Base-by-base conservation (phyloP, 176 grass and related monocot species). In the Ensete glaucum region DNA sequence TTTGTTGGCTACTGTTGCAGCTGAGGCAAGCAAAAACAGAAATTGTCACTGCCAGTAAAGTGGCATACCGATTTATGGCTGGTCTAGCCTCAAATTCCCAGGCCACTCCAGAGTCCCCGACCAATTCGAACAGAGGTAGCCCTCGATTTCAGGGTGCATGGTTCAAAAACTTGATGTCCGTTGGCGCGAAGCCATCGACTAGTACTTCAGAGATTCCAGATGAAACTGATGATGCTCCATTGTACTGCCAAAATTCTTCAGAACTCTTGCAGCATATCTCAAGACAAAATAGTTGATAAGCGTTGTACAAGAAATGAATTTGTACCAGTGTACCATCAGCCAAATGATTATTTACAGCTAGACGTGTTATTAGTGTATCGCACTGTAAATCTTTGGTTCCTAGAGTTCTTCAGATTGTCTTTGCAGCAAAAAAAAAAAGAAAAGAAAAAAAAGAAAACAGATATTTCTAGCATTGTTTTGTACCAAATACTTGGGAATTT, bases 1-100 rank as follows among this genome's bases (percentile, higher is more conserved):
- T 43, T 6, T 43, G 34, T 43, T 43, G 9, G 11, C 23, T 26
- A 74, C 8, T 78, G 79, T 81, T 83, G 71, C 88, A 99, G 96
- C 90, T 99, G 66, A 85, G 91, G 81, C 91, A 94, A 83, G 96
- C 91, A 73, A 99, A 99, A 84, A 84, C 90, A 72, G 96, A 95
- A 80, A 91, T 99, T 10, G 91, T 89, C 53, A 99, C 88, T 54
- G 96, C 88, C 12, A 99, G 91, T 81, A 91, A 82, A 89, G 96
- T 95, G 53, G 86, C 86, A 27, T 99, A 99, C 67, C 85, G 85
- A 95, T 99, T 99, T 80, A 94, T 99, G 96, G 88, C 96, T 72
- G 96, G 91, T 72, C 76, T 99, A 27, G 52, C 86, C 57, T 73
- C 88, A 71, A 94, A 91, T 81, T 86, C 87, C n/a, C 84, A 82